A percentile compares a stretch with the other conserved stretches of the same genome.
Evolutionary conservation across 2,329 filamentous ascomycete species (phyloP).

Genomic region (Stemphylium lycopersici): DNA sequence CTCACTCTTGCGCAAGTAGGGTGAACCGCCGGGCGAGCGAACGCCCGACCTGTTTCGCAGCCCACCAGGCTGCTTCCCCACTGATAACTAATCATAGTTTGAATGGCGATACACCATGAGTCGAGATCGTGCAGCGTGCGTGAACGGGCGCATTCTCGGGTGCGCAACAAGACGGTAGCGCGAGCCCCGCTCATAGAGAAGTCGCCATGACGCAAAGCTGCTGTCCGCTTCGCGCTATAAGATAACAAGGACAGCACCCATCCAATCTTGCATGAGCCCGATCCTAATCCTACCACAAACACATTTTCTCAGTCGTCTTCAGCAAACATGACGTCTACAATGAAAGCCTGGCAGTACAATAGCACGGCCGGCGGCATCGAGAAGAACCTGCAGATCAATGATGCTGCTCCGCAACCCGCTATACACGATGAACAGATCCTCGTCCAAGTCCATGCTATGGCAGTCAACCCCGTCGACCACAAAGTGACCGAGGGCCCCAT

Average conservation of each 20-base stretch:
- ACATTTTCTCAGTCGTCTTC: background rate
- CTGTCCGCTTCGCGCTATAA: conserved; percentile 1
- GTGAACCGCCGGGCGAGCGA: background rate
- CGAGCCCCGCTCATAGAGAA: conserved; percentile 8
- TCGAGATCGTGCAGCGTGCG: background rate
- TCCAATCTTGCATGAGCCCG: background rate
- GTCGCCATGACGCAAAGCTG: conserved; percentile 9
- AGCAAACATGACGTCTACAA: conserved; percentile 45
- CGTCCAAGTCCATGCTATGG: conserved; percentile 59
- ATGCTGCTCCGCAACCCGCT: conserved; percentile 51
- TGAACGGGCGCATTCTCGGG: background rate
- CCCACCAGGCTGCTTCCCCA: background rate
- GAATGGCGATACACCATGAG: background rate
- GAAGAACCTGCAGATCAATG: conserved; percentile 58
- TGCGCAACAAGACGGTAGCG: background rate
- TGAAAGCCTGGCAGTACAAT: conserved; percentile 66
- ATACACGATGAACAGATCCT: conserved; percentile 57
- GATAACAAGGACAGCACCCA: conserved; percentile 1
- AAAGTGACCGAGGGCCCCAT: conserved; percentile 62
- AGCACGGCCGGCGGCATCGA: conserved; percentile 56
- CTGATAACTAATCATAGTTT: background rate
- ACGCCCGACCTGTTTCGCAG: background rate
- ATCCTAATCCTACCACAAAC: background rate
- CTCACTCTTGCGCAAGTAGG: background rate
- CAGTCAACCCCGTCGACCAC: conserved; percentile 69